A percentile compares a stretch with the other conserved stretches of the same genome.
These are phyloP conservation scores for Kazachstania kunashirensis DNA, from an alignment of 805 yeast species.

Conservation along the genomic window DNA sequence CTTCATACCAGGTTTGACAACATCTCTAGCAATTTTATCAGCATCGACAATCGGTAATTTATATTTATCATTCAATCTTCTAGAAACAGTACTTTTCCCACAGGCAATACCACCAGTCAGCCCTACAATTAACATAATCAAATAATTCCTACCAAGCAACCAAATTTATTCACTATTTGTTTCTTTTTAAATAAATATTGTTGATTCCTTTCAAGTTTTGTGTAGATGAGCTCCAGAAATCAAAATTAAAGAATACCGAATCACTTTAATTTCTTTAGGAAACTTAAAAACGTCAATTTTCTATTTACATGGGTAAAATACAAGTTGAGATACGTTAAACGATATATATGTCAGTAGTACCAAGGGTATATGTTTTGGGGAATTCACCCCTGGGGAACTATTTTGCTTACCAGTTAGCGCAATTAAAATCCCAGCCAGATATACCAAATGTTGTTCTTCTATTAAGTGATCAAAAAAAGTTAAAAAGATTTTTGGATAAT, in stretches of 20 bases:
- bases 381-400: constrained; percentile 31
- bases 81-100: constrained; percentile 91
- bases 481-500: constrained; percentile 33
- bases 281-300: too few relatives aligned
- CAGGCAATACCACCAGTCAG: constrained; percentile 97
- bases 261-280: too few relatives aligned
- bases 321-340: too few relatives aligned
- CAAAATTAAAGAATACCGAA: too few relatives aligned
- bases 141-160: too few relatives aligned
- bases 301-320: too few relatives aligned
- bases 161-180: too few relatives aligned
- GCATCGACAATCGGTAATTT: constrained; percentile 70
- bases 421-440: constrained; percentile 30
- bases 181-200: too few relatives aligned
- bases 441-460: constrained; percentile 36
- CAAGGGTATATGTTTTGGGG: constrained; percentile 36
- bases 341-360: constrained; percentile 23
- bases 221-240: too few relatives aligned
- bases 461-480: constrained; percentile 34
- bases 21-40: constrained; percentile 76
- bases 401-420: constrained; percentile 40
- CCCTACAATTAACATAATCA: constrained; percentile 68
- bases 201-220: too few relatives aligned
- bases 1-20: constrained; percentile 68
- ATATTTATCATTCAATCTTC: constrained; percentile 41